phyloP scores from a whole-genome alignment of 75 land plant genomes.

The Ceratopteris richardii region DNA sequence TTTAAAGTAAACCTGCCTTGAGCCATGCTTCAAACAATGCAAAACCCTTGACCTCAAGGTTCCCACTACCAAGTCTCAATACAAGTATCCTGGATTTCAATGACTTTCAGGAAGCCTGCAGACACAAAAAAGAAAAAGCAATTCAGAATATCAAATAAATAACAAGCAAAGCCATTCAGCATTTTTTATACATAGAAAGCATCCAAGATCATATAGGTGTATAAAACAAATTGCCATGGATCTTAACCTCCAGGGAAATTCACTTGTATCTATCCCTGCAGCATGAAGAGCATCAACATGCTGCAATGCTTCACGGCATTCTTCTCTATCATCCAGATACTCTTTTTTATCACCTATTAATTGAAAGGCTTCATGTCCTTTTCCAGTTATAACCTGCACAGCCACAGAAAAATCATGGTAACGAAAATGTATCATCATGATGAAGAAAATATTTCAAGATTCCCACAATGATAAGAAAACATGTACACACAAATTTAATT shows the following conservation, averaged over 20 bases:
- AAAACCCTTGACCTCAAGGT: too few relatives aligned
- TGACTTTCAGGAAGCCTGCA: slow-evolving; percentile 6
- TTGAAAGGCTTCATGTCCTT: slow-evolving; percentile 88
- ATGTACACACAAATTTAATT: too few relatives aligned
- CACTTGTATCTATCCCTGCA: slow-evolving; percentile 95
- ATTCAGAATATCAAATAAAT: neutral
- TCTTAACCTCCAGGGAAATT: slow-evolving; percentile 82
- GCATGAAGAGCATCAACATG: slow-evolving; percentile 93
- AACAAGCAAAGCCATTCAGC: too few relatives aligned
- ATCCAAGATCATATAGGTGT: neutral
- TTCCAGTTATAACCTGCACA: slow-evolving; percentile 85
- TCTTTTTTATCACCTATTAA: slow-evolving; percentile 77
- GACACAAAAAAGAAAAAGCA: too few relatives aligned
- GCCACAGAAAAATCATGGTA: too few relatives aligned
- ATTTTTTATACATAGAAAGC: neutral
- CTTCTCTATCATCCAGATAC: slow-evolving; percentile 87
- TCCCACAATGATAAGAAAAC: too few relatives aligned
- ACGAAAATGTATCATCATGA: too few relatives aligned
- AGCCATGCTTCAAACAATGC: too few relatives aligned
- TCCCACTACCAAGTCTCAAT: too few relatives aligned
- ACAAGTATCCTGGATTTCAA: too few relatives aligned
- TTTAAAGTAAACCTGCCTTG: too few relatives aligned
- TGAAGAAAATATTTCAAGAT: too few relatives aligned
- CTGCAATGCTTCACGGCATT: slow-evolving; percentile 89
- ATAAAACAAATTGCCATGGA: neutral